Evolutionary conservation across 768 basidiomycete genomes (phyloP).

Genomic region (Lactarius indigo): DNA sequence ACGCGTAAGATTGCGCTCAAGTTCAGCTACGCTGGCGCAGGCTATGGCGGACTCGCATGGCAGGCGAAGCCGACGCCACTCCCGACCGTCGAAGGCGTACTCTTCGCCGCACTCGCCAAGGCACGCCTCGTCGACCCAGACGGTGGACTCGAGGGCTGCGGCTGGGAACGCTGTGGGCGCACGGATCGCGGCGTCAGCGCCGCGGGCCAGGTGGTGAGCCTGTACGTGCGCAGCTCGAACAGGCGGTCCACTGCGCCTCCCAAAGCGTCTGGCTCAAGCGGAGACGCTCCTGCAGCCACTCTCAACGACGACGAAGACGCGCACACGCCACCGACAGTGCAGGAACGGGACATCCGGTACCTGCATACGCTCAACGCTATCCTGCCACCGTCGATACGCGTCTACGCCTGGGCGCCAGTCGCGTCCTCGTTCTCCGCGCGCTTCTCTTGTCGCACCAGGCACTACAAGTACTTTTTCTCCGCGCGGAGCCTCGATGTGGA

Average conservation of each 20-base stretch:
- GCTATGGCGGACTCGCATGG: conserved; percentile 86
- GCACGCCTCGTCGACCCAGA: conserved; percentile 72
- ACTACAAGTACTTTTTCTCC: conserved; percentile 98
- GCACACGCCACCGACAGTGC: conserved; percentile 20
- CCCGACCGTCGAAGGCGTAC: conserved; percentile 86
- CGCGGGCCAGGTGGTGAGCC: conserved; percentile 87
- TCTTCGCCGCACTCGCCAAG: conserved; percentile 77
- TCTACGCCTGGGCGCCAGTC: conserved; percentile 94
- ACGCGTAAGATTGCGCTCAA: conserved; percentile 90
- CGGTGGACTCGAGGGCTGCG: conserved; percentile 78
- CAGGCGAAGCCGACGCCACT: conserved; percentile 68
- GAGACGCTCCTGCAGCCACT: neutral
- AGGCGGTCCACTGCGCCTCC: conserved; percentile 21
- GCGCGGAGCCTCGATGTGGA: conserved; percentile 60
- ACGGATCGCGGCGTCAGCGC: conserved; percentile 96
- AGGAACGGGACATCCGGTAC: conserved; percentile 62
- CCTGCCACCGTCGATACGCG: conserved; percentile 84
- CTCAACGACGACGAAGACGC: neutral
- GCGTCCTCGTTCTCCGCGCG: conserved; percentile 77
- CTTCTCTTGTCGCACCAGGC: conserved; percentile 79
- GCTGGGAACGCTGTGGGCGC: conserved; percentile 87
- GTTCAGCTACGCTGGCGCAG: conserved; percentile 90
- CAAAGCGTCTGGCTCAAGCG: neutral
- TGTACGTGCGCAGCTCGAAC: conserved; percentile 82
- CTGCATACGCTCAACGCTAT: conserved; percentile 77